Base-by-base conservation (phyloP, 176 grass and related monocot genomes). In the Alopecurus myosuroides region DNA sequence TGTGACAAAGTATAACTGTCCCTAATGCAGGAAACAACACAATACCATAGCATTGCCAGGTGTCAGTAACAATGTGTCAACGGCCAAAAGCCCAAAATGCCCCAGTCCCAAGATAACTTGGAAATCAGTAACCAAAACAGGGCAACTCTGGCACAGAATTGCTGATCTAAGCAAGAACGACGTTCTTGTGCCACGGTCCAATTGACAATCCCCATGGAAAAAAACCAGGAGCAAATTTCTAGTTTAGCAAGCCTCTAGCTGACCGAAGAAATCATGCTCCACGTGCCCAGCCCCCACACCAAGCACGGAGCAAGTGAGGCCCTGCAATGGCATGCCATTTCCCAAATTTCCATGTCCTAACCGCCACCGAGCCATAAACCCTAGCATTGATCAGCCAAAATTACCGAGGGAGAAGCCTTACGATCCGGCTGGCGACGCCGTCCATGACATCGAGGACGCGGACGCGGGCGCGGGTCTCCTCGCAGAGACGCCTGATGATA, bases 381-480 rank as follows among this genome's bases (percentile, higher is more conserved):
- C n/a, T 29, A 68, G 26, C 79, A 35, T 5, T 45, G 61, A 55
- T 31, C 20, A 17, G 39, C 74, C 44, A 66, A 75, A 75, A 52
- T 42, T 39, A n/a, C 39, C 35, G 5, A 26, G 35, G 35, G 3
- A 37, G 29, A 55, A 9, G 34, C 5, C 92, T 90, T 62, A 97
- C 94, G 22, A 90, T 90, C 74, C 77, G 87, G 74, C 86, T 58
- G 28, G 55, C 20, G 35, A 74, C 87, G 60, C 66, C 83, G 22
- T 76, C 18, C 17, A 60, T 52, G 25, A 82, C 89, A 12, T 94
- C 85, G 37, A 97, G 85, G 72, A 97, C 49, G 56, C 89, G 89
- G 63, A 92, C 84, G 36, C 89, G 79, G 76, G 94, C 89, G 77
- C 82, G 85, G n/a, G 94, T 92, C 85, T 81, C 94, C 80, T 90